phyloP scores from a whole-genome alignment of 2,329 filamentous ascomycete species.

The Fusarium palustre region DNA sequence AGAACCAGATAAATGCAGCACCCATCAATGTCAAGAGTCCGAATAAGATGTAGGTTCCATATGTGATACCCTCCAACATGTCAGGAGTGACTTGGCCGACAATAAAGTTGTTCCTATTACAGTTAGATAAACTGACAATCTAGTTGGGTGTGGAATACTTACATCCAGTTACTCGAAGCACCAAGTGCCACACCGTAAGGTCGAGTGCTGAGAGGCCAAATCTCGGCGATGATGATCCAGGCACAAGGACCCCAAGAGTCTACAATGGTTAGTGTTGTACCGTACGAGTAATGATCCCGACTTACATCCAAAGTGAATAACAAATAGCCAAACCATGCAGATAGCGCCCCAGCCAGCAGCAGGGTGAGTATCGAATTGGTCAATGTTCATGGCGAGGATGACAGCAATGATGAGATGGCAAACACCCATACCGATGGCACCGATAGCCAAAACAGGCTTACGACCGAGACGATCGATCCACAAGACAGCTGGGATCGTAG shows the following conservation, averaged over 20 bases:
- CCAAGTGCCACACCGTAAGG: conserved; percentile 78
- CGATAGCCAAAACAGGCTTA: conserved; percentile 70
- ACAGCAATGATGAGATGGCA: conserved; percentile 79
- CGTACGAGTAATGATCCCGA: rapidly evolving
- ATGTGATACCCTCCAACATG: conserved; percentile 72
- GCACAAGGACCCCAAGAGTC: conserved; percentile 78
- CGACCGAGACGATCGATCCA: conserved; percentile 74
- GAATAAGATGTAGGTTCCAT: conserved; percentile 79
- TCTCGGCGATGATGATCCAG: conserved; percentile 80
- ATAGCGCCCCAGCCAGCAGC: conserved; percentile 77
- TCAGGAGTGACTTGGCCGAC: conserved; percentile 77
- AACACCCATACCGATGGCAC: conserved; percentile 75
- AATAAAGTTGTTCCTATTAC: conserved; percentile 64
- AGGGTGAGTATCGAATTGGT: conserved; percentile 65
- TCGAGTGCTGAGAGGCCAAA: conserved; percentile 77
- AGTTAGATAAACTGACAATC: neutral
- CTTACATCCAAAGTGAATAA: conserved; percentile 75
- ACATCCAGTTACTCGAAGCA: conserved; percentile 72
- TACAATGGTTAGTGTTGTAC: neutral
- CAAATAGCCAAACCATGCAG: conserved; percentile 78
- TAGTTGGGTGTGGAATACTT: neutral
- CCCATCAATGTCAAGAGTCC: conserved; percentile 72
- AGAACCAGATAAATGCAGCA: conserved; percentile 70
- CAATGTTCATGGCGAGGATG: conserved; percentile 73
- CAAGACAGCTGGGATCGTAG: conserved; percentile 74